Conservation (phyloP, 2,329 filamentous ascomycete genomes). For the Proliferodiscus dingleyae region DNA sequence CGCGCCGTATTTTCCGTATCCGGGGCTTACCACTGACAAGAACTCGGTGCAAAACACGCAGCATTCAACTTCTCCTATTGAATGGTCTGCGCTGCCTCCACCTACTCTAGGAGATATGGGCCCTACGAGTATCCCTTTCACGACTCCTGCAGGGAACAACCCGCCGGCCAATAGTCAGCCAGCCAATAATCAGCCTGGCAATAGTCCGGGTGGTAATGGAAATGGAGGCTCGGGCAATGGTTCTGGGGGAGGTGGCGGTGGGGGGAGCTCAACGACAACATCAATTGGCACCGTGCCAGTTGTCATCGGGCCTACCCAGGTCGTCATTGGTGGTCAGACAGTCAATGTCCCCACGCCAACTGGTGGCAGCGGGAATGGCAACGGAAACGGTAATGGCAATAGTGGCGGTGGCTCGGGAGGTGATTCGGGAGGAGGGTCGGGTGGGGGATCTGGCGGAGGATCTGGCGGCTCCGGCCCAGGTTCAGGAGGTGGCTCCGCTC, state of each 20-base stretch:
- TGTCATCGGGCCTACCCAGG: conserved; percentile 18
- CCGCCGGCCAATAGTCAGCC: not conserved
- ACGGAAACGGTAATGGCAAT: too few species aligned
- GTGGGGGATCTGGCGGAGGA: conserved; percentile 21
- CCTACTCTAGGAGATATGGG: not conserved
- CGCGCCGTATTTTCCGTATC: too few species aligned
- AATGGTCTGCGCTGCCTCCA: too few species aligned
- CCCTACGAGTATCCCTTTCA: not conserved
- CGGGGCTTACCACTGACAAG: too few species aligned
- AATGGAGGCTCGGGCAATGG: not conserved
- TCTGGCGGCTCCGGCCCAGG: conserved; percentile 20
- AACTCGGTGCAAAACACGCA: too few species aligned
- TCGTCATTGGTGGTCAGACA: conserved; percentile 22
- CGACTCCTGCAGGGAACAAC: not conserved
- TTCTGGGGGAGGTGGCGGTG: too few species aligned
- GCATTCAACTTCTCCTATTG: too few species aligned
- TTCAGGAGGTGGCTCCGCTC: not conserved
- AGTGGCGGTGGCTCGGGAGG: not conserved
- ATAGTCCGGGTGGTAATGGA: not conserved
- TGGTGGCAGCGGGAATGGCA: too few species aligned
- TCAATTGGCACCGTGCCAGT: conserved; percentile 18
- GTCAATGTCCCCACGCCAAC: conserved; percentile 10
- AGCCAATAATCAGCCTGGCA: too few species aligned
- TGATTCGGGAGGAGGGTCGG: not conserved
- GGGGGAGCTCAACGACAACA: too few species aligned